Conservation (phyloP, 2,329 filamentous ascomycete genomes). For the Scedosporium apiospermum region DNA sequence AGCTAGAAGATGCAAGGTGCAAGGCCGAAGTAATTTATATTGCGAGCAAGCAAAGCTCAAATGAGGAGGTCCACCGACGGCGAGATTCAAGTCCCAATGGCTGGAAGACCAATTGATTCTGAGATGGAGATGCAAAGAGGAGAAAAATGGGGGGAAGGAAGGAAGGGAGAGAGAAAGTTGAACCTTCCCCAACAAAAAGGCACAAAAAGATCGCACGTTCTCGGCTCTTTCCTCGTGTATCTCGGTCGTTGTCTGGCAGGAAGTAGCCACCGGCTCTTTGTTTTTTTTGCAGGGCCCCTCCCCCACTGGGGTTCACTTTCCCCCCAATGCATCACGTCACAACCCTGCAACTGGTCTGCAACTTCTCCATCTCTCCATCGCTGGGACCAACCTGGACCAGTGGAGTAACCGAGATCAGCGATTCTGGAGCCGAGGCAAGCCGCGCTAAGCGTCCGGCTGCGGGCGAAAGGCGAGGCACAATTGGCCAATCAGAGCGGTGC, state of each 20-base stretch:
- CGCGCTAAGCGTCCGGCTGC: not conserved
- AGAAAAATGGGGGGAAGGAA: not conserved
- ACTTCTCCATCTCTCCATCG: not conserved
- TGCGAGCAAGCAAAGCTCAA: not conserved
- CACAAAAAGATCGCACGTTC: not conserved
- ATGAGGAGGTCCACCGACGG: not conserved
- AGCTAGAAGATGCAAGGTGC: not conserved
- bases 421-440: constrained; percentile 7
- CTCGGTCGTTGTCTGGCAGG: not conserved
- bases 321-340: not conserved
- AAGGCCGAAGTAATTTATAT: no score
- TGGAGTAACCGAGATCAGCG: not conserved
- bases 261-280: not conserved
- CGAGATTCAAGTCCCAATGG: not conserved
- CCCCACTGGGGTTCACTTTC: not conserved
- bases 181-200: not conserved
- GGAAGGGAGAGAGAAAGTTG: not conserved
- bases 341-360: not conserved
- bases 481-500: constrained; percentile 3
- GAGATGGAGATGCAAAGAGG: not conserved
- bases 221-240: not conserved
- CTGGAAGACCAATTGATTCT: not conserved
- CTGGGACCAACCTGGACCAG: not conserved
- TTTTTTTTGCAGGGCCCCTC: not conserved
- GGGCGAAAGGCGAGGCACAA: not conserved